phyloP scores from a whole-genome alignment of 2,329 filamentous ascomycete genomes.

The Gremmenia infestans region DNA sequence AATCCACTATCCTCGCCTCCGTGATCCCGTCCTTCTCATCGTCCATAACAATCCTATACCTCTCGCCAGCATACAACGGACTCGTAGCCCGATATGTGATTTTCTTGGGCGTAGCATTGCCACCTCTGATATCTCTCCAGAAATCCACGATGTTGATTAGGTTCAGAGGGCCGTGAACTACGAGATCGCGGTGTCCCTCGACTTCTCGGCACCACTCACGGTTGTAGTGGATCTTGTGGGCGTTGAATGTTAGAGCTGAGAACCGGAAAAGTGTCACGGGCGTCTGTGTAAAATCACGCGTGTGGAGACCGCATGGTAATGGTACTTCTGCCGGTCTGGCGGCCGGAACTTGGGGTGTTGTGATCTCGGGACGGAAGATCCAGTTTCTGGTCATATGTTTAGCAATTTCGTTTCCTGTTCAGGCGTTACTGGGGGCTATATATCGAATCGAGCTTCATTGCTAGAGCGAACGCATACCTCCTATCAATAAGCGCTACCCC shows the following conservation, averaged over 20 bases:
- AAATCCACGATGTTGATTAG: slow-evolving; percentile 69
- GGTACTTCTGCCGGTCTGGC: slow-evolving; percentile 9
- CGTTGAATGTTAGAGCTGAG: slow-evolving; percentile 81
- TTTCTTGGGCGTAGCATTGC: slow-evolving; percentile 34
- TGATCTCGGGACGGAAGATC: slow-evolving; percentile 29
- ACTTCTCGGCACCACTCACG: slow-evolving; percentile 38
- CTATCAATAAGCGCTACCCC: slow-evolving; percentile 51
- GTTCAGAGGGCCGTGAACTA: slow-evolving; percentile 79
- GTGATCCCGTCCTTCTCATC: slow-evolving; percentile 28
- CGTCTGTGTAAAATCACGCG: slow-evolving; percentile 31
- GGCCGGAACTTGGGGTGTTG: slow-evolving; percentile 20
- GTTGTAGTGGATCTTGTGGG: slow-evolving; percentile 83
- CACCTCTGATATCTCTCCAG: slow-evolving; percentile 44
- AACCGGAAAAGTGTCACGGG: slow-evolving; percentile 62
- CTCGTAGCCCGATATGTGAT: slow-evolving; percentile 45
- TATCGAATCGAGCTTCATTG: neutral
- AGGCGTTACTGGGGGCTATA: neutral
- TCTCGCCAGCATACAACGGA: slow-evolving; percentile 44
- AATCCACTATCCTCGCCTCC: slow-evolving; percentile 25
- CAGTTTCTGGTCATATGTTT: slow-evolving; percentile 22
- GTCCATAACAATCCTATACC: slow-evolving; percentile 40
- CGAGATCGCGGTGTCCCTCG: slow-evolving; percentile 58
- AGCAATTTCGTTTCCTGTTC: neutral
- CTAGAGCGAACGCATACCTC: slow-evolving; percentile 37
- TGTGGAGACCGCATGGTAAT: slow-evolving; percentile 17